Evolutionary conservation across 2,329 filamentous ascomycete species (phyloP).

Genomic region (Laburnicola sp.): DNA sequence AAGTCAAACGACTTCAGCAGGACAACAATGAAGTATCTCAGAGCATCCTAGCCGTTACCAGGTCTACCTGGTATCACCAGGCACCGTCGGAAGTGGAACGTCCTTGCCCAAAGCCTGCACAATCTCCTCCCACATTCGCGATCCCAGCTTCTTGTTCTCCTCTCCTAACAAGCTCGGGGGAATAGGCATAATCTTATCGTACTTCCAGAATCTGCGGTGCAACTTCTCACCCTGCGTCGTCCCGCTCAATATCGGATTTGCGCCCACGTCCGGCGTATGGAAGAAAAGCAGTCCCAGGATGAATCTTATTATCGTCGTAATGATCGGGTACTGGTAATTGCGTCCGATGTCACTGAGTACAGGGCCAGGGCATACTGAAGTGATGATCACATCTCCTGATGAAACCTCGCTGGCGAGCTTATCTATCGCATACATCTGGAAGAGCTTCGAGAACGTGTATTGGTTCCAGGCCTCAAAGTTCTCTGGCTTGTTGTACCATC

Average conservation of each 20-base stretch:
- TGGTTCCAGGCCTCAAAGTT: constrained; percentile 30
- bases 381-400: constrained; percentile 39
- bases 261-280: constrained; percentile 33
- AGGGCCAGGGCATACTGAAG: constrained; percentile 42
- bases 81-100: constrained; percentile 23
- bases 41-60: neutral
- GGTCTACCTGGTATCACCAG: constrained; percentile 10
- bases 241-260: constrained; percentile 39
- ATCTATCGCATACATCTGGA: constrained; percentile 40
- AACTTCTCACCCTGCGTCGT: constrained; percentile 37
- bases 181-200: constrained; percentile 38
- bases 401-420: constrained; percentile 33
- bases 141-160: constrained; percentile 35
- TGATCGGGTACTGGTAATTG: constrained; percentile 34
- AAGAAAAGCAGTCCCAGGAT: constrained; percentile 26
- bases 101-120: constrained; percentile 35
- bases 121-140: constrained; percentile 41
- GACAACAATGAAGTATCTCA: neutral
- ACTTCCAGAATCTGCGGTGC: constrained; percentile 44
- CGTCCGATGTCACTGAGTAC: constrained; percentile 37
- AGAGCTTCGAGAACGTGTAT: constrained; percentile 41
- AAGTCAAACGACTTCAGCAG: no score
- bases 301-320: constrained; percentile 12
- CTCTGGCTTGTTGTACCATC: constrained; percentile 35
- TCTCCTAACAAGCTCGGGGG: constrained; percentile 33